These are phyloP conservation scores for Colletotrichum costaricense DNA, from an alignment of 2,329 filamentous ascomycete species.

Conservation along the genomic window DNA sequence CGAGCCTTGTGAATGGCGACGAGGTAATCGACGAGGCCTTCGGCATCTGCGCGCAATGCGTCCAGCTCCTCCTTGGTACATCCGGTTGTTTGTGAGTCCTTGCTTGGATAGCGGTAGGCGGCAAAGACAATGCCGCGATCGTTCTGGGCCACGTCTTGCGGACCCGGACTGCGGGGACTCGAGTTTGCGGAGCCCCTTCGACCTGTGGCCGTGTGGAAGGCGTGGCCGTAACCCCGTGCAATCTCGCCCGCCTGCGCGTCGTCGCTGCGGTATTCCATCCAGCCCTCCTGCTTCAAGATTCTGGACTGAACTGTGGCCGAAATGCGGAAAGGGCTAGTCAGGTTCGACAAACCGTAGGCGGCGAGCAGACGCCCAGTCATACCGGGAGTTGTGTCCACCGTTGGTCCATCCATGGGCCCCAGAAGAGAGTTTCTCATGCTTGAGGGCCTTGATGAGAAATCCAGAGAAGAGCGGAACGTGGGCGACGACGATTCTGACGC, in stretches of 20 bases:
- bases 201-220: conserved; percentile 61
- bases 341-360: conserved; percentile 63
- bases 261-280: conserved; percentile 64
- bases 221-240: conserved; percentile 62
- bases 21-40: conserved; percentile 63
- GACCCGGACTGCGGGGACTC: conserved; percentile 21
- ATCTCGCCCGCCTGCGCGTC: conserved; percentile 56
- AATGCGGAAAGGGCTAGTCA: conserved; percentile 64
- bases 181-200: conserved; percentile 11
- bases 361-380: conserved; percentile 64
- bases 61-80: conserved; percentile 56
- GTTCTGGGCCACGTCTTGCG: conserved; percentile 38
- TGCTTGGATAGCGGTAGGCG: conserved; percentile 62
- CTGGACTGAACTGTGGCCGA: conserved; percentile 60
- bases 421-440: conserved; percentile 28
- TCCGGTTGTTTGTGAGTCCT: conserved; percentile 48
- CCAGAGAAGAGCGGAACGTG: conserved; percentile 36
- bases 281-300: conserved; percentile 60
- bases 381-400: conserved; percentile 36
- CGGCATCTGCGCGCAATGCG: conserved; percentile 60
- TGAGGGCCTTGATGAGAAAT: conserved; percentile 34
- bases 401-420: conserved; percentile 25
- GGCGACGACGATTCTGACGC: conserved; percentile 25
- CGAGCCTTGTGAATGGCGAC: conserved; percentile 60
- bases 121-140: conserved; percentile 68